phyloP scores from a whole-genome alignment of 2,329 filamentous ascomycete genomes.

The Geoglossum cookeanum region DNA sequence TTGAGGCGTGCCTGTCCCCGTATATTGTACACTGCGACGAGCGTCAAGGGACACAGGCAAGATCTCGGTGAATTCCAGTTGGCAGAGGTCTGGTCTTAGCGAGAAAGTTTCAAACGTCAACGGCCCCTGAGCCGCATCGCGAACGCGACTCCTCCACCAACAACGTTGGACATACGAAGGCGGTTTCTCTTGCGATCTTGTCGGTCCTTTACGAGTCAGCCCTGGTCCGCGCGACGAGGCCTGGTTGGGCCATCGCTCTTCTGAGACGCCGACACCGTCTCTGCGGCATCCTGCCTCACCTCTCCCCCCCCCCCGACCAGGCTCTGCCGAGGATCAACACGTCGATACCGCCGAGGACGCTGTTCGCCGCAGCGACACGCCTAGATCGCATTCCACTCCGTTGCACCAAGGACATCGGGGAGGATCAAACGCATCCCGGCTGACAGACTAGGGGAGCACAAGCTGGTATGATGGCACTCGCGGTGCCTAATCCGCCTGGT shows the following conservation, averaged over 20 bases:
- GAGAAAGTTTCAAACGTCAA: neutral
- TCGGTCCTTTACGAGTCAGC: neutral
- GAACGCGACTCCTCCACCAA: neutral
- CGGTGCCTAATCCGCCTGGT: constrained; percentile 25
- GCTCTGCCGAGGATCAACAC: constrained; percentile 1
- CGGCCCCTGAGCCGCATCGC: constrained; percentile 2
- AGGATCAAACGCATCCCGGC: neutral
- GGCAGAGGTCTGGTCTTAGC: neutral
- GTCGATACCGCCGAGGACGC: neutral
- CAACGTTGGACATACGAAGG: neutral
- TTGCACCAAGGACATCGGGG: neutral
- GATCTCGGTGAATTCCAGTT: neutral
- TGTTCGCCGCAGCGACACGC: neutral
- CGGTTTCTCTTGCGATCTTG: neutral
- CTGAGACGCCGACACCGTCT: neutral
- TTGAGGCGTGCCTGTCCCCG: too few species aligned
- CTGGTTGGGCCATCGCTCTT: neutral
- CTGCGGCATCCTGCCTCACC: neutral
- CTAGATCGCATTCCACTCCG: neutral
- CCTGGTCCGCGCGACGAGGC: neutral
- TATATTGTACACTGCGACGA: neutral
- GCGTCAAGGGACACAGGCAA: neutral
- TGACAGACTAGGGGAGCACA: neutral
- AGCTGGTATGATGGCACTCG: constrained; percentile 19
- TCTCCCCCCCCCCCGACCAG: neutral